Evolutionary conservation across 208 protist genomes (phyloP), one percentile per base, ranked within the genome.

Genomic region (Acanthamoeba healyi): DNA sequence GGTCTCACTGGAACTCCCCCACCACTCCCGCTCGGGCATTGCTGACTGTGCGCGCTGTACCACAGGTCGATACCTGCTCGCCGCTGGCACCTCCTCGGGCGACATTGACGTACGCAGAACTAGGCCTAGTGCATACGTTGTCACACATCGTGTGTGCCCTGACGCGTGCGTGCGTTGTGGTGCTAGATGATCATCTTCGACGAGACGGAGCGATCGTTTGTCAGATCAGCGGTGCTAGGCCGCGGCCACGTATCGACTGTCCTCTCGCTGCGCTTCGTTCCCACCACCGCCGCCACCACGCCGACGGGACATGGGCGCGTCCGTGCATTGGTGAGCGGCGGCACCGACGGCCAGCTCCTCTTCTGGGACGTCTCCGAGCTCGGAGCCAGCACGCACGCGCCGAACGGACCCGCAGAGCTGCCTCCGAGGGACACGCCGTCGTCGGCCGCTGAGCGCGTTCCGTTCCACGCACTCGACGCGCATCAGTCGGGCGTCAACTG

Each of bases 61-160:
- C 5, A 5, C 82, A 89, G 82, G 82, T 32, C 46, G 46, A 40
- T 44, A 89, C 24, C 17, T 89, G 36, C 9, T 89, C 9, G 82
- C 38, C 7, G 51, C 82, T 7, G 82, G 82, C 49, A 89, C 46
- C 29, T 89, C 82, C 7, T 22, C 29, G 15, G 82, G 82, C 24
- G 56, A 67, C 10, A 89, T 89, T 38, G 42, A 65, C 38, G 82
- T 89, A 65, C 82, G n/a, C n/a, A n/a, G n/a, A n/a, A n/a, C n/a
- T n/a, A n/a, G n/a, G n/a, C n/a, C n/a, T n/a, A n/a, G n/a, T n/a
- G n/a, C n/a, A n/a, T n/a, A n/a, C n/a, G n/a, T n/a, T n/a, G n/a
- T n/a, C n/a, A n/a, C n/a, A n/a, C n/a, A n/a, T n/a, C n/a, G n/a
- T n/a, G n/a, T n/a, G n/a, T n/a, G n/a, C n/a, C n/a, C n/a, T n/a